Percentiles rank a stretch among this genome's conserved stretches.
Evolutionary conservation across 179 eudicot genomes (phyloP).

Genomic region (Amaranthus tricolor): DNA sequence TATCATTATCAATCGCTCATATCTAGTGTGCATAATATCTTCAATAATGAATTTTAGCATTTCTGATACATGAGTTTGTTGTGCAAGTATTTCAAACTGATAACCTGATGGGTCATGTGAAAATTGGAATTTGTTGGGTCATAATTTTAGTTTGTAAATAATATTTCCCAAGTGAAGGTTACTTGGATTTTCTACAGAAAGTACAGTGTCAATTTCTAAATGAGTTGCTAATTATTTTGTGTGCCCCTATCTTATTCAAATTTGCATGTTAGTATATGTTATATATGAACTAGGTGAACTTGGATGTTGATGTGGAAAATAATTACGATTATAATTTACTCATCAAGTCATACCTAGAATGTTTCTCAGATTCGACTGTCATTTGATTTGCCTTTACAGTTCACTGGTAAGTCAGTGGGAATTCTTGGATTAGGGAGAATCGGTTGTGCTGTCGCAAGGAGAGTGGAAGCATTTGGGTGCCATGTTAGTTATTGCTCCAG

Average conservation of each 20-base stretch:
- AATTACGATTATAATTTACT: not conserved
- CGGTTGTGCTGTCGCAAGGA: constrained; percentile 66
- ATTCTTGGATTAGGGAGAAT: constrained; percentile 75
- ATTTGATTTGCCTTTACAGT: constrained; percentile 37
- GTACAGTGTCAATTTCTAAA: not conserved
- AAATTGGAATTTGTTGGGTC: not conserved
- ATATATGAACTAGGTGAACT: not conserved
- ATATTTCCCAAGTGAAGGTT: not conserved
- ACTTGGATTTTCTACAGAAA: not conserved
- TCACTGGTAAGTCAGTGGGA: constrained; percentile 75
- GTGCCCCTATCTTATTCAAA: not conserved
- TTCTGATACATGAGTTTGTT: not conserved
- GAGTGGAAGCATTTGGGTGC: constrained; percentile 70
- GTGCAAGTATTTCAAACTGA: not conserved
- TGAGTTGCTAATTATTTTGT: not conserved
- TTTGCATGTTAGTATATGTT: too few relatives aligned
- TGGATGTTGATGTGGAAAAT: not conserved
- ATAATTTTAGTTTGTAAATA: not conserved
- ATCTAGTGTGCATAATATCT: not conserved
- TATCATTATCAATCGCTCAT: not conserved
- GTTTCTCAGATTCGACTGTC: not conserved
- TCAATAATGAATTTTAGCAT: not conserved
- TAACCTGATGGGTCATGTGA: not conserved
- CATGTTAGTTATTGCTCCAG: constrained; percentile 56
- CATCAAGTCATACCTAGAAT: not conserved